Evolutionary conservation across 768 basidiomycete species (phyloP).

Genomic region (Gelatoporia subvermispora): DNA sequence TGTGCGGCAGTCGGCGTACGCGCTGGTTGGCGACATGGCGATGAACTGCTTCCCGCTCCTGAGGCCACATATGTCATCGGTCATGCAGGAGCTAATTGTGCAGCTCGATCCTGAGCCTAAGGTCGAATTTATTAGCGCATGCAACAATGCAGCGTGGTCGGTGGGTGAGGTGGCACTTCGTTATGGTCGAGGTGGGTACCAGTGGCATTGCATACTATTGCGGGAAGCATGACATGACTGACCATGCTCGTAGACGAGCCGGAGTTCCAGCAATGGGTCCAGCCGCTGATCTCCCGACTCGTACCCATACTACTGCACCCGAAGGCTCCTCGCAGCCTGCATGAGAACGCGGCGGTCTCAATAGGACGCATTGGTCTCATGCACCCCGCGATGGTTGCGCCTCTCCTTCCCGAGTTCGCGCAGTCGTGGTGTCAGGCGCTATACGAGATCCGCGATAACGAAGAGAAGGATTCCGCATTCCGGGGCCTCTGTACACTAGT

Average conservation of each 20-base stretch:
- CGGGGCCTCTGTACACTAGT: constrained; percentile 94
- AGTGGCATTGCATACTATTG: neutral
- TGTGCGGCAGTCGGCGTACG: constrained; percentile 94
- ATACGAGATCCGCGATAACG: constrained; percentile 98
- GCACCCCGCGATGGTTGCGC: constrained; percentile 85
- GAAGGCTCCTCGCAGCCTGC: constrained; percentile 88
- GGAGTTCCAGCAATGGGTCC: constrained; percentile 91
- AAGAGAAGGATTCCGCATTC: constrained; percentile 99
- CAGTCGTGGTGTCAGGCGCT: constrained; percentile 96
- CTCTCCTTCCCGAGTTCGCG: constrained; percentile 85
- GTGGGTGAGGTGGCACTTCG: constrained; percentile 96
- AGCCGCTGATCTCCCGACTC: constrained; percentile 78
- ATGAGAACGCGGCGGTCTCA: constrained; percentile 98
- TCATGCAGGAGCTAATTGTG: constrained; percentile 84
- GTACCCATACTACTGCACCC: constrained; percentile 91
- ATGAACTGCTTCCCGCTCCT: constrained; percentile 91
- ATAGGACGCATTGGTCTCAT: constrained; percentile 95
- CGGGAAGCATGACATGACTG: constrained; percentile 1
- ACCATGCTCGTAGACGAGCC: constrained; percentile 50
- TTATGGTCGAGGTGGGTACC: constrained; percentile 67
- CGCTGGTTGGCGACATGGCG: constrained; percentile 96
- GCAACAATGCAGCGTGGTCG: constrained; percentile 99
- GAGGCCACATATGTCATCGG: constrained; percentile 77
- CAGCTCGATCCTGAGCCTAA: constrained; percentile 94
- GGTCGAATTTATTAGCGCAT: constrained; percentile 91